These are phyloP conservation scores for Luffa acutangula DNA, from an alignment of 306 rosid genomes.

Conservation along the genomic window DNA sequence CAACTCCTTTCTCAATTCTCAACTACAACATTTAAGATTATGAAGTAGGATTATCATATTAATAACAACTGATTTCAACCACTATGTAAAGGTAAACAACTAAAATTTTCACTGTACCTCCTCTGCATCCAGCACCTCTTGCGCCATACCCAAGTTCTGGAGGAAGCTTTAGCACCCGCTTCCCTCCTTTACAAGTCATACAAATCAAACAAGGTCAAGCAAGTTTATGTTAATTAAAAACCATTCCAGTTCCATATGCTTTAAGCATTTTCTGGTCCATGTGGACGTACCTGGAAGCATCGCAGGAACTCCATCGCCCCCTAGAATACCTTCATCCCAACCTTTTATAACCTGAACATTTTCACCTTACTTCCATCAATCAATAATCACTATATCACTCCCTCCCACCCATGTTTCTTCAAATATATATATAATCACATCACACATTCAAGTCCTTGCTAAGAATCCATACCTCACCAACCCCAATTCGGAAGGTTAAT, in stretches of 20 bases:
- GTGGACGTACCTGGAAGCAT: constrained; percentile 70
- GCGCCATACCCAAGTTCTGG: constrained; percentile 81
- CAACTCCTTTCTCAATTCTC: not conserved
- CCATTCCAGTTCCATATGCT: not conserved
- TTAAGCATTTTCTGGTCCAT: not conserved
- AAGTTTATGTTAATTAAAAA: too few relatives aligned
- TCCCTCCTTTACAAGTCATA: constrained; percentile 45
- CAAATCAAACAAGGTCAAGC: too few relatives aligned
- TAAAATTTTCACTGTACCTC: constrained; percentile 32
- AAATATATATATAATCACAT: too few relatives aligned
- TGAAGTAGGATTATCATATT: not conserved
- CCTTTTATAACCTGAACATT: constrained; percentile 76
- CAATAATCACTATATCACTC: not conserved
- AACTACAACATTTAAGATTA: not conserved
- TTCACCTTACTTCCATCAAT: constrained; percentile 1
- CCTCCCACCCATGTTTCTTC: not conserved
- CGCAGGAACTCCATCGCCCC: constrained; percentile 89
- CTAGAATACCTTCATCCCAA: constrained; percentile 91
- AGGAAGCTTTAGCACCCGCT: constrained; percentile 76
- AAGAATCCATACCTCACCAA: constrained; percentile 63
- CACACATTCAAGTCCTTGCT: too few relatives aligned
- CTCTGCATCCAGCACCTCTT: constrained; percentile 93
- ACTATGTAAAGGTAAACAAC: too few relatives aligned
- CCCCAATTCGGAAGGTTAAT: constrained; percentile 72
- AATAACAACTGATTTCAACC: too few relatives aligned